phyloP scores from a whole-genome alignment of 2,329 filamentous ascomycete species.

The Alternaria sp. region DNA sequence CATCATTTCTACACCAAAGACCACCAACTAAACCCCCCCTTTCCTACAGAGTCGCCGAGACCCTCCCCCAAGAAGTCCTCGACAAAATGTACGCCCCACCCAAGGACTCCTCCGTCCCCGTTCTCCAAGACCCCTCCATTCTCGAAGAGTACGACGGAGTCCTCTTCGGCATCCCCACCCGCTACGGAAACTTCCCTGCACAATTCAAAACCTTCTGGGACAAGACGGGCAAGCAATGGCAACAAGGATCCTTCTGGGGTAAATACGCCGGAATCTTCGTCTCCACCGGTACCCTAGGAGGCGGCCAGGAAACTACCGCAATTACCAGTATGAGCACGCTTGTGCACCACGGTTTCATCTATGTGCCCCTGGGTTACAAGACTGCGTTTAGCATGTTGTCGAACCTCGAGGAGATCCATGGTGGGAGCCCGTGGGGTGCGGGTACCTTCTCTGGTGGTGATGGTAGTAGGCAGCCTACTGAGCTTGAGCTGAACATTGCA shows the following conservation, averaged over 20 bases:
- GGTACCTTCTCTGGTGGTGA: conserved; percentile 84
- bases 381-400: conserved; percentile 68
- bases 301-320: conserved; percentile 91
- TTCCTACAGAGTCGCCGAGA: conserved; percentile 74
- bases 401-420: conserved; percentile 80
- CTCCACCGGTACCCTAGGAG: conserved; percentile 80
- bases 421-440: conserved; percentile 90
- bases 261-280: conserved; percentile 94
- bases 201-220: conserved; percentile 98
- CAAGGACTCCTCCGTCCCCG: conserved; percentile 71
- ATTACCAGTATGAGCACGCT: conserved; percentile 84
- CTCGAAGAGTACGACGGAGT: conserved; percentile 85
- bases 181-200: conserved; percentile 95
- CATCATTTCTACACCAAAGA: not conserved
- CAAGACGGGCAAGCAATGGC: conserved; percentile 86
- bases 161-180: conserved; percentile 92
- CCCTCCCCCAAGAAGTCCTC: conserved; percentile 82
- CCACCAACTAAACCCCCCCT: conserved; percentile 6
- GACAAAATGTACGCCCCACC: conserved; percentile 88
- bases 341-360: conserved; percentile 92
- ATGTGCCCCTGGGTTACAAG: conserved; percentile 93
- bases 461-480: conserved; percentile 81
- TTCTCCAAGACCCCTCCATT: conserved; percentile 66
- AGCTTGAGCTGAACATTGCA: conserved; percentile 80
- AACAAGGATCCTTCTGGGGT: conserved; percentile 76